Percentiles rank a stretch among this genome's conserved stretches.
These are phyloP conservation scores for Naganishia vaughanmartiniae DNA, from an alignment of 768 basidiomycete genomes.

Conservation along the genomic window DNA sequence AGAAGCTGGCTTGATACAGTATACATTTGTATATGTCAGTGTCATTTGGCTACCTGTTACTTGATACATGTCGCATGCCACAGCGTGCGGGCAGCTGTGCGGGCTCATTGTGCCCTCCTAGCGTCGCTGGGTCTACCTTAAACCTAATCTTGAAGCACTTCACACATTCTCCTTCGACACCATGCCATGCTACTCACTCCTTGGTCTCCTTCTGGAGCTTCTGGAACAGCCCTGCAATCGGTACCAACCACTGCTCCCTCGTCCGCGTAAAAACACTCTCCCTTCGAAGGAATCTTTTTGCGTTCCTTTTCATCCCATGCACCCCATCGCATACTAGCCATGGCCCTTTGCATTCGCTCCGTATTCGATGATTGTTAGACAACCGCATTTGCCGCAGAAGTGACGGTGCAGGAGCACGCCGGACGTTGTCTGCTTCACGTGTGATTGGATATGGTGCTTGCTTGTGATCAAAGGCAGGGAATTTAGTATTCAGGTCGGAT, in stretches of 20 bases:
- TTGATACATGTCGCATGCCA: neutral
- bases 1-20: neutral
- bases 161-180: too few relatives aligned
- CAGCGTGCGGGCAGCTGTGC: too few relatives aligned
- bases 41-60: neutral
- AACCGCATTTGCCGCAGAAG: slow-evolving; percentile 13
- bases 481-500: slow-evolving; percentile 10
- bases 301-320: slow-evolving; percentile 19
- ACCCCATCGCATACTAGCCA: slow-evolving; percentile 1
- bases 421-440: slow-evolving; percentile 23
- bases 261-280: slow-evolving; percentile 16
- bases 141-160: too few relatives aligned
- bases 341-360: neutral
- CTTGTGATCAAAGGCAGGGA: slow-evolving; percentile 11
- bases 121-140: too few relatives aligned
- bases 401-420: slow-evolving; percentile 12
- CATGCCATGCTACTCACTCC: neutral
- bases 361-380: slow-evolving; percentile 14
- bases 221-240: slow-evolving; percentile 13
- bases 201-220: slow-evolving; percentile 22
- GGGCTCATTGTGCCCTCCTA: neutral
- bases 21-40: neutral
- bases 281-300: slow-evolving; percentile 6
- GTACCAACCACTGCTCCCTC: slow-evolving; percentile 20
- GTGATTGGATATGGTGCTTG: neutral